A percentile compares a stretch with the other conserved stretches of the same genome.
These are phyloP conservation scores for Pythium utonaiense DNA, from an alignment of 352 stramenopile species.

Conservation along the genomic window DNA sequence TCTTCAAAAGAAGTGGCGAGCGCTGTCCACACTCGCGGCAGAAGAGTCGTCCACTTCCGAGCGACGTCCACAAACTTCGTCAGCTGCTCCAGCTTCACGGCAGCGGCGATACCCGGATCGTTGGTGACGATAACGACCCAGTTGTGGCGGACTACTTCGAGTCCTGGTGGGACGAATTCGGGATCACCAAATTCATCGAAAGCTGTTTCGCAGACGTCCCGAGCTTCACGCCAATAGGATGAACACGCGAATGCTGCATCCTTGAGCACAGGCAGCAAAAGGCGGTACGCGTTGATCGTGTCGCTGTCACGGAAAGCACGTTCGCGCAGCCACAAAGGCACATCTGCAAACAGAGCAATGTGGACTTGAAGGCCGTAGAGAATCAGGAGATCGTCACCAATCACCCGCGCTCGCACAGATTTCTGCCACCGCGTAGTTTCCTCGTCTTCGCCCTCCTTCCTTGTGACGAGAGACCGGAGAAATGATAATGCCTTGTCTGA, in stretches of 20 bases:
- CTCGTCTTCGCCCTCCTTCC: background rate
- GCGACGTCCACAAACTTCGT: background rate
- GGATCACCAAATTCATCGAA: background rate
- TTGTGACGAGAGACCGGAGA: conserved; percentile 6
- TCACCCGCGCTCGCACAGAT: conserved; percentile 10
- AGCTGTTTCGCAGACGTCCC: conserved; percentile 10
- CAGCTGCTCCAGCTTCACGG: background rate
- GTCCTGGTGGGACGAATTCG: conserved; percentile 3
- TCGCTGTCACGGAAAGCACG: conserved; percentile 1
- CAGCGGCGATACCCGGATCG: background rate
- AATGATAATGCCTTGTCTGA: conserved; percentile 1
- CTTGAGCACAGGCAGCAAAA: conserved; percentile 2
- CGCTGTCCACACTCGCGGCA: conserved; percentile 10
- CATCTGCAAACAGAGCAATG: background rate
- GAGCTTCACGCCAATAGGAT: background rate
- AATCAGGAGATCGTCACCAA: conserved; percentile 20
- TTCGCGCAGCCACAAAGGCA: conserved; percentile 14
- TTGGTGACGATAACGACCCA: conserved; percentile 11
- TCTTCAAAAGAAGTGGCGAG: background rate
- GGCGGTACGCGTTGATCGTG: conserved; percentile 6
- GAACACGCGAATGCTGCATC: background rate
- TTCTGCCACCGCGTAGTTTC: background rate
- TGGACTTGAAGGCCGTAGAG: conserved; percentile 15
- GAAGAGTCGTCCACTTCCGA: background rate
- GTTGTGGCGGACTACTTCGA: conserved; percentile 21